Conservation (phyloP, 768 basidiomycete species). For the Lentinula sp. region DNA sequence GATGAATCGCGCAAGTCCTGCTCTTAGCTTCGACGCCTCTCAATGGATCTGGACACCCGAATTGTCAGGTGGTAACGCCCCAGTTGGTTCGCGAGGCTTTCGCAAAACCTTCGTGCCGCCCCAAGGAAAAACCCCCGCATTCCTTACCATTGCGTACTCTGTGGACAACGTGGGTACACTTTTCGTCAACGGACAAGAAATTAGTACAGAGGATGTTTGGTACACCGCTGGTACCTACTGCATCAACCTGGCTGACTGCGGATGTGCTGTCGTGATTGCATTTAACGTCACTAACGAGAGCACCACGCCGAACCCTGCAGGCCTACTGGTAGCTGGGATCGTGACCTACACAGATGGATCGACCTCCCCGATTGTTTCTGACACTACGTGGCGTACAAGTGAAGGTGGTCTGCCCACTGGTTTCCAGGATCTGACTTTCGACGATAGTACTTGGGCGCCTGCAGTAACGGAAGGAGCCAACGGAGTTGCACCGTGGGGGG, state of each 20-base stretch:
- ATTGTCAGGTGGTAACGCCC: not conserved
- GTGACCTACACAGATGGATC: conserved; percentile 22
- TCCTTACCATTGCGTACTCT: conserved; percentile 17
- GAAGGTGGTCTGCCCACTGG: conserved; percentile 15
- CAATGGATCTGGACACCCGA: conserved; percentile 24
- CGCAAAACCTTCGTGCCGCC: conserved; percentile 20
- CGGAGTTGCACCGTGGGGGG: conserved; percentile 21
- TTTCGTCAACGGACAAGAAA: conserved; percentile 19
- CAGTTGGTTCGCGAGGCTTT: conserved; percentile 15
- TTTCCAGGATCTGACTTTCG: conserved; percentile 16
- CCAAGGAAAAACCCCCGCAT: conserved; percentile 16
- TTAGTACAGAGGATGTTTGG: conserved; percentile 15
- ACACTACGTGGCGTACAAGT: conserved; percentile 16
- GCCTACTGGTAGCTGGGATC: conserved; percentile 18
- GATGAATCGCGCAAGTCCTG: not conserved
- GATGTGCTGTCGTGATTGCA: conserved; percentile 17
- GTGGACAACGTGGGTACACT: conserved; percentile 22
- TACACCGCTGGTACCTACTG: conserved; percentile 12
- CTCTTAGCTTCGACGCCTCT: not conserved
- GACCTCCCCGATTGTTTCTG: conserved; percentile 16
- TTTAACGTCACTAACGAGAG: conserved; percentile 22
- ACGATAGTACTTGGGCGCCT: conserved; percentile 17
- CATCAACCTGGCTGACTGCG: conserved; percentile 10
- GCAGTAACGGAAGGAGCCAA: conserved; percentile 14
- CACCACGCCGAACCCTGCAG: conserved; percentile 14